Base-by-base conservation (phyloP, 345 rosid species). In the Toxicodendron radicans region DNA sequence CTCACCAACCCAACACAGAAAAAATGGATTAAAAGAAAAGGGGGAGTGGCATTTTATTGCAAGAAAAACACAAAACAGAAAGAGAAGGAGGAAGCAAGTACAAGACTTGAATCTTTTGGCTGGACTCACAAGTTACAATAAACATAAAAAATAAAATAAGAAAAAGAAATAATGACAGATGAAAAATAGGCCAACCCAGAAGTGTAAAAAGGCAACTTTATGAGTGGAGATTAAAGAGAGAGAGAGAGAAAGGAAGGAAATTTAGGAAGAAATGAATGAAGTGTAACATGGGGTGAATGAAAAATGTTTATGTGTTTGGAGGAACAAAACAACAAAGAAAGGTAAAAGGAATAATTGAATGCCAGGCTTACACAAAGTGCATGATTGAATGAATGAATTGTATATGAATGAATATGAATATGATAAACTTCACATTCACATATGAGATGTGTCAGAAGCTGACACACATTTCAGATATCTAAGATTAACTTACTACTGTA, bases 1-100 rank as follows among this genome's bases (percentile, higher is more conserved):
- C 72, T 75, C 80, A 75, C 71, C 68, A 73, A 62, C 65, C 75
- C 77, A 78, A 72, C 70, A 30, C 48, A 76, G 73, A 83, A 67
- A 70, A 70, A 68, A 75, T 5, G 69, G 60, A 73, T 53, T 56
- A 20, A 61, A 62, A 32, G 60, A 51, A 67, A 48, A 77, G 33
- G 23, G 56, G 48, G 68, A 30, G 62, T 66, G 78, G 33, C 78
- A 45, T 57, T 79, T 77, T 53, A 41, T 62, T 58, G 46, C 12
- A 58, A 17, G 1, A 57, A 78, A 70, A 46, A 30, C 58, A 53
- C 49, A n/a, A n/a, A n/a, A 52, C 58, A 45, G 41, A 1, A 24
- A 51, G 13, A 3, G 65, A 78, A 53, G 64, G 48, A 41, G 21
- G 51, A 64, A 74, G 20, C 18, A 30, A 16, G 51, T 54, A 43